A percentile compares a stretch with the other conserved stretches of the same genome.
Evolutionary conservation across 768 basidiomycete species (phyloP).

Genomic region (Filobasidium wieringae): DNA sequence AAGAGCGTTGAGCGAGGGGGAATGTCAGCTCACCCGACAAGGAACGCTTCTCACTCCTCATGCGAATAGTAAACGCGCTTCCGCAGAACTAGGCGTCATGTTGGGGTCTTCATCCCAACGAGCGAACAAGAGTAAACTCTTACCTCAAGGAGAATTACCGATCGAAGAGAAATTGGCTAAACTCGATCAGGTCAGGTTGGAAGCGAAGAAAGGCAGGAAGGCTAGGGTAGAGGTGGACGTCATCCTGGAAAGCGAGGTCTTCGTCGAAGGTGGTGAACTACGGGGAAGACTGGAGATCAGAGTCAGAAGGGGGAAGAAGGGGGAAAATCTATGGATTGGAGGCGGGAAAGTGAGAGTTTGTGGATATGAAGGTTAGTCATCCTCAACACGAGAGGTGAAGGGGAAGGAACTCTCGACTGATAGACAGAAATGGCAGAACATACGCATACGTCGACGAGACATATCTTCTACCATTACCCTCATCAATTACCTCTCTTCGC

Average conservation of each 20-base stretch:
- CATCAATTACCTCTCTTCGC: slow-evolving; percentile 42
- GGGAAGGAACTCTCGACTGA: not conserved
- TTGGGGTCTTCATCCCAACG: slow-evolving; percentile 20
- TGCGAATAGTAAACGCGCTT: slow-evolving; percentile 27
- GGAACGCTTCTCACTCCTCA: slow-evolving; percentile 34
- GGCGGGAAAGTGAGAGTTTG: slow-evolving; percentile 68
- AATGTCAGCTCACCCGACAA: slow-evolving; percentile 29
- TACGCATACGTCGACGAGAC: slow-evolving; percentile 39
- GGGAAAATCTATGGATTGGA: slow-evolving; percentile 53
- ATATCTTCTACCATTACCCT: slow-evolving; percentile 73
- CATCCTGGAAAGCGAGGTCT: slow-evolving; percentile 57
- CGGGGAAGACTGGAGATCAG: slow-evolving; percentile 58
- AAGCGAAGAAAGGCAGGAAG: slow-evolving; percentile 38
- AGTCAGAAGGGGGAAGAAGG: slow-evolving; percentile 50
- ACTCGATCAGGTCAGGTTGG: slow-evolving; percentile 60
- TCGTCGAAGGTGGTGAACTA: slow-evolving; percentile 66
- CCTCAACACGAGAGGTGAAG: not conserved
- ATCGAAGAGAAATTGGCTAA: slow-evolving; percentile 16
- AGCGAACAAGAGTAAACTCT: slow-evolving; percentile 24
- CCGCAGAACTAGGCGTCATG: slow-evolving; percentile 32
- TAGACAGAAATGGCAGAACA: not conserved
- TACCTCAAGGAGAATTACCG: slow-evolving; percentile 21
- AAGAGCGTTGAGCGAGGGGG: slow-evolving; percentile 29
- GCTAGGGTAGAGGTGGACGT: slow-evolving; percentile 75
- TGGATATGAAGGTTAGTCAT: slow-evolving; percentile 61